Evolutionary conservation across 2,329 filamentous ascomycete species (phyloP), one percentile per base, ranked within the genome.

Genomic region (Amylocarpus encephaloides): DNA sequence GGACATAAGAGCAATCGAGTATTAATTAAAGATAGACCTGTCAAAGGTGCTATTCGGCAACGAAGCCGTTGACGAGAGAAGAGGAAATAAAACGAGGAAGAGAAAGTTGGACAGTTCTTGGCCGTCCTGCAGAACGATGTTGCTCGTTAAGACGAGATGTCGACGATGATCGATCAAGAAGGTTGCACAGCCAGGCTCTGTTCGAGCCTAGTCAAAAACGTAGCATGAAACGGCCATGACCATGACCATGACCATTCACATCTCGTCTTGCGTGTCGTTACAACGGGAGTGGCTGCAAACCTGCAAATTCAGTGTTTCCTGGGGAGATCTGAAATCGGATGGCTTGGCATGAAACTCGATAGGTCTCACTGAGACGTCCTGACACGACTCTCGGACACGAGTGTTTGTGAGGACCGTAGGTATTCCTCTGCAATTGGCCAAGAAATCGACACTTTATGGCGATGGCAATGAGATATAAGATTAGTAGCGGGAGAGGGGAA

Each of bases 11-110:
- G n/a, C 19, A 46, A 47, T 32, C 26, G 39, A 35, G 33, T 26
- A 44, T 51, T 45, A 30, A 55, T 41, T 44, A 54, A 49, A 49
- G 52, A 51, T 47, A 18, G 51, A 40, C 59, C 60, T 64, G 36
- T 64, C 61, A 60, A 62, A 64, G 61, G 58, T 52, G 46, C 54
- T 41, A 48, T 48, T 46, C 7, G 50, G 56, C 46, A 52, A 47
- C 10, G 34, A 52, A 42, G 18, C 36, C 22, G 46, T 26, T 46
- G 12, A 48, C 39, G 48, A 59, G 47, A 52, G 40, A 57, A 58
- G 22, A 40, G 53, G 53, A 16, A 43, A 39, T 26, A 47, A 41
- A 49, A 39, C 45, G 18, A 45, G 50, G 29, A 33, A 7, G 13
- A 51, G 18, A 53, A 50, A 29, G 42, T 47, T 49, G 36, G 38